Base-by-base conservation (phyloP, 352 stramenopile genomes). In the Pythium phragmiticola region DNA sequence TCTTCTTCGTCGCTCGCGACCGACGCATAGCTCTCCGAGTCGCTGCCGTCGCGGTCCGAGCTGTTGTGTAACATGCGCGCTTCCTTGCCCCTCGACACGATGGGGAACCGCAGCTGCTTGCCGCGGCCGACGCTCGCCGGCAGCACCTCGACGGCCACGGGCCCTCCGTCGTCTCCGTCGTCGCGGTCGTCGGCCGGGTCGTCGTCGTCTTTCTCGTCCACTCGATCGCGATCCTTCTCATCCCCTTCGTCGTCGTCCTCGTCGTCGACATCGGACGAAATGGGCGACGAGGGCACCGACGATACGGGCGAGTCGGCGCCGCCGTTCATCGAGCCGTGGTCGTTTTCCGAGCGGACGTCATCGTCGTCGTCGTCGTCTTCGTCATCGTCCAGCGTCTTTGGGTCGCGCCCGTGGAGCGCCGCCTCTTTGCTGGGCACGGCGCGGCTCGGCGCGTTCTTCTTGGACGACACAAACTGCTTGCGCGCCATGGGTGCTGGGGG, bases 381-480 rank as follows among this genome's bases (percentile, higher is more conserved):
- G 21, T 66, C 65, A 8, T 70, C 59, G 36, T 74, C 64, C 13
- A 39, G 23, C 7, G n/a, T 55, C 48, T 55, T 12, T 26, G 70
- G 69, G 21, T 69, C 57, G 19, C 60, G 36, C 0, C 46, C 39
- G 28, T 87, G 82, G 54, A 94, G 73, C 37, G 84, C 84, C 41
- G 80, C 82, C 63, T 94, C 84, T 69, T 94, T 94, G 71, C 82
- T 92, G n/a, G 84, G 90, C 43, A 94, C 76, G 30, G 69, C 75
- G 57, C 82, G 84, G 65, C 80, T 91, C 45, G 84, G 84, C 68
- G 78, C 84, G 71, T 91, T 94, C 72, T 94, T 94, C 77, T 90
- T 94, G 63, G 81, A 94, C 34, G 84, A 94, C 41, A 94, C 84
- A 58, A 94, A 92, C 70, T 90, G 85, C 69, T 89, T 88, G 60